These are phyloP conservation scores for Corymbia citriodora DNA, from an alignment of 441 rosid species.

Conservation along the genomic window DNA sequence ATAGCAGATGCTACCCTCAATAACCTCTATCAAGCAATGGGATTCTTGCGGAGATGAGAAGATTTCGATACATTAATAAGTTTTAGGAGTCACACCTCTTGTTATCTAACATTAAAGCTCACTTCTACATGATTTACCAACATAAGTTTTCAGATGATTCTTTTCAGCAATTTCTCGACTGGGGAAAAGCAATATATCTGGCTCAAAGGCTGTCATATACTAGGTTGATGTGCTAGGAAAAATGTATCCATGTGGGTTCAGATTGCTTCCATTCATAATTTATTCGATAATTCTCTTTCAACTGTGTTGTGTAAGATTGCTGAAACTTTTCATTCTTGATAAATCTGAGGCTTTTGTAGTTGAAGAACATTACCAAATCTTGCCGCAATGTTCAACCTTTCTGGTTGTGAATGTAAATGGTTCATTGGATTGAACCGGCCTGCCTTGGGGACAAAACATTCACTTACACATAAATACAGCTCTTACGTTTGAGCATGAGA, in stretches of 20 bases:
- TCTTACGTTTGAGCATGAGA: not conserved
- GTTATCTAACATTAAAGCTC: not conserved
- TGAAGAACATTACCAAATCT: not conserved
- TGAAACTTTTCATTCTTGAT: not conserved
- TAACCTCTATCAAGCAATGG: conserved; percentile 77
- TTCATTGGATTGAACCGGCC: not conserved
- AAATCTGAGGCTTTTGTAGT: not conserved
- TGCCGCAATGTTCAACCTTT: not conserved
- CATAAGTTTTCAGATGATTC: not conserved
- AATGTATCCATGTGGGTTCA: not conserved
- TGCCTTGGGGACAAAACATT: not conserved
- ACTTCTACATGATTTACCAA: not conserved
- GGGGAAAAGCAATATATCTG: not conserved
- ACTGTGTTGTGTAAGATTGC: not conserved
- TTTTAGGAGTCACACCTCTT: not conserved
- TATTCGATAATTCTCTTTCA: not conserved
- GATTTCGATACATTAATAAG: not conserved
- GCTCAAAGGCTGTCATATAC: not conserved
- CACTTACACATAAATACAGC: not conserved
- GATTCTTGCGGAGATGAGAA: conserved; percentile 51
- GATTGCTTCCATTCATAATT: not conserved
- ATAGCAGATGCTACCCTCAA: conserved; percentile 59
- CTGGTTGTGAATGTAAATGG: not conserved
- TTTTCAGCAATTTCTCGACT: not conserved
- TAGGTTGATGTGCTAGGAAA: not conserved